Conservation (phyloP, 768 basidiomycete species). For the Psilocybe subaeruginosa region DNA sequence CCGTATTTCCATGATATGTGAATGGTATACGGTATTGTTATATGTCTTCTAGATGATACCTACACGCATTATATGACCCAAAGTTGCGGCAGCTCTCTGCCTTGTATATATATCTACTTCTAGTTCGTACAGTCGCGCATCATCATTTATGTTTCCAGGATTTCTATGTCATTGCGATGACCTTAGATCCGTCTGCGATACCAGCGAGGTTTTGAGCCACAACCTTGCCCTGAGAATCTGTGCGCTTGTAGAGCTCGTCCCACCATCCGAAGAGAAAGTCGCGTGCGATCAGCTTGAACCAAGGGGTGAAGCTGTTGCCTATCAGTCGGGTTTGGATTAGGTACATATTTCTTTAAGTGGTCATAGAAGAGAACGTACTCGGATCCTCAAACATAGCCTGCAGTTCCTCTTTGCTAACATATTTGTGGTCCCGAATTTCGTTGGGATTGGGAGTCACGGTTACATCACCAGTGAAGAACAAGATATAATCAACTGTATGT, state of each 20-base stretch:
- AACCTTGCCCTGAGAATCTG: slow-evolving; percentile 56
- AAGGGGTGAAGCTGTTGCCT: slow-evolving; percentile 95
- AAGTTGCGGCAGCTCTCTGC: not conserved
- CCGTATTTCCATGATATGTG: not conserved
- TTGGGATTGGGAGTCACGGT: slow-evolving; percentile 81
- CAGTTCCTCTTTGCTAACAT: slow-evolving; percentile 89
- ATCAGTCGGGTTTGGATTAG: slow-evolving; percentile 5
- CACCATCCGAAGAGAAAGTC: slow-evolving; percentile 99
- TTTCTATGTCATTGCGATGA: slow-evolving; percentile 49
- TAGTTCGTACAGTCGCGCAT: not conserved
- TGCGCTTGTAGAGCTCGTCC: slow-evolving; percentile 81
- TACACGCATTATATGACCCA: slow-evolving; percentile 1
- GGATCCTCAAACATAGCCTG: slow-evolving; percentile 87
- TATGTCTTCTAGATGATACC: slow-evolving; percentile 11
- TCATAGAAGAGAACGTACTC: slow-evolving; percentile 45
- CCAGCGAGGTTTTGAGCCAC: slow-evolving; percentile 66
- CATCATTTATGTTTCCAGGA: not conserved
- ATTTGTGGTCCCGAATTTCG: slow-evolving; percentile 90
- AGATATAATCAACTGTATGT: slow-evolving; percentile 89
- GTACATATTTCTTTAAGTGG: not conserved
- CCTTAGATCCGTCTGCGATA: slow-evolving; percentile 71
- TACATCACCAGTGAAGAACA: slow-evolving; percentile 92
- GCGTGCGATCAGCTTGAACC: slow-evolving; percentile 98
- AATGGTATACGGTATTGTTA: slow-evolving; percentile 7
- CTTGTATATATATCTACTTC: slow-evolving; percentile 2